Evolutionary conservation across 1,284 basidiomycete genomes (phyloP).

Genomic region (Earliella scabrosa): DNA sequence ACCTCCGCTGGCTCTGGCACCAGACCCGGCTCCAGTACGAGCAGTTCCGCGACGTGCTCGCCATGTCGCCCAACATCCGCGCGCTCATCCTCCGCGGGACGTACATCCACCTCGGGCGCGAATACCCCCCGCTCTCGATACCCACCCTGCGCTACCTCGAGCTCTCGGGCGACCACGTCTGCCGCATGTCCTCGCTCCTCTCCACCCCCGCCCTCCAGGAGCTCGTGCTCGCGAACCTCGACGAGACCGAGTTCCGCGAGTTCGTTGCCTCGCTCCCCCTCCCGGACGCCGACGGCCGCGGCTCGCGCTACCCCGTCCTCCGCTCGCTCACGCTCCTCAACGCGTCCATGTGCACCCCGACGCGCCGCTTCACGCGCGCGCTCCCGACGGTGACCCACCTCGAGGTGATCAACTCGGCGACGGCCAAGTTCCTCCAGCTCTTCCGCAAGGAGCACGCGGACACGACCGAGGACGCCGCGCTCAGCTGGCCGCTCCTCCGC

Average conservation of each 20-base stretch:
- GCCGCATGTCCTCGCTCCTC: conserved; percentile 31
- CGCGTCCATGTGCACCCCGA: conserved; percentile 24
- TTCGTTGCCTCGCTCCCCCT: conserved; percentile 29
- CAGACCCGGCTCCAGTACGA: conserved; percentile 29
- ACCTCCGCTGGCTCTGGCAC: conserved; percentile 34
- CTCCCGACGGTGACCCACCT: conserved; percentile 30
- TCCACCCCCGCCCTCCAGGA: conserved; percentile 26
- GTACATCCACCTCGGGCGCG: conserved; percentile 29
- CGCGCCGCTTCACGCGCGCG: conserved; percentile 29
- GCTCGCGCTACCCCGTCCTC: conserved; percentile 25
- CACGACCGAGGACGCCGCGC: conserved; percentile 4
- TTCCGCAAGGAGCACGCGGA: conserved; percentile 27
- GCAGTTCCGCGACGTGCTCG: conserved; percentile 28
- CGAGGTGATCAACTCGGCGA: conserved; percentile 31
- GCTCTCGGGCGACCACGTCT: conserved; percentile 33
- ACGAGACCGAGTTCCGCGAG: conserved; percentile 35
- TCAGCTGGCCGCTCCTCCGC: conserved; percentile 27
- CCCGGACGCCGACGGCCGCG: background rate
- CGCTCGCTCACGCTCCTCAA: conserved; percentile 25
- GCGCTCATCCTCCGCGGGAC: conserved; percentile 31
- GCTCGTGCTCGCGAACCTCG: conserved; percentile 33
- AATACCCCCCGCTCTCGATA: conserved; percentile 24
- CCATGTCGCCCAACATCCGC: conserved; percentile 27
- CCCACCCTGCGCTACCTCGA: conserved; percentile 32
- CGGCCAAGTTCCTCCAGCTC: conserved; percentile 31